Evolutionary conservation across 352 stramenopile species (phyloP).

Genomic region (Paralagenidium karlingii): DNA sequence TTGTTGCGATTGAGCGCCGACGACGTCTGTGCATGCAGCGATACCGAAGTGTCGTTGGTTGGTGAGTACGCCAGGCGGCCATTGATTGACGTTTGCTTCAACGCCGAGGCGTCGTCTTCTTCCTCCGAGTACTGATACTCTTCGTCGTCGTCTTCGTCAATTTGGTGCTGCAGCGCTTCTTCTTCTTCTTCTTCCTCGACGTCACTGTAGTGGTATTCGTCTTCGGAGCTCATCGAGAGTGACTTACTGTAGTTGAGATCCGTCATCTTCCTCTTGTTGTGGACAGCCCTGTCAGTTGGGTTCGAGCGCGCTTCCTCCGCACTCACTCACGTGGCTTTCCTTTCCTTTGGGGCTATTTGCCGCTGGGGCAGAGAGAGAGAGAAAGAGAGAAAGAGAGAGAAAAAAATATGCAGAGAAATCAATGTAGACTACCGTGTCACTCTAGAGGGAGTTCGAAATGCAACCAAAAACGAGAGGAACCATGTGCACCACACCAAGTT

Average conservation of each 20-base stretch:
- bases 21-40: slow-evolving; percentile 9
- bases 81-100: slow-evolving; percentile 8
- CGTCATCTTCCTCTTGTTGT: not conserved
- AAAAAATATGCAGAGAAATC: not conserved
- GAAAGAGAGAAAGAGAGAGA: too few relatives aligned
- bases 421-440: too few relatives aligned
- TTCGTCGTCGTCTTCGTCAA: slow-evolving; percentile 1
- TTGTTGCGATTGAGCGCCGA: slow-evolving; percentile 19
- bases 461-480: too few relatives aligned
- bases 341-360: too few relatives aligned
- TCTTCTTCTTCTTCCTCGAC: slow-evolving; percentile 43
- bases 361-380: too few relatives aligned
- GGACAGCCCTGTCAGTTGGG: not conserved
- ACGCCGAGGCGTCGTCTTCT: slow-evolving; percentile 22
- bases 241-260: not conserved
- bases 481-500: too few relatives aligned
- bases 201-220: slow-evolving; percentile 80
- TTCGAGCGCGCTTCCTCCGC: not conserved
- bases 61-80: slow-evolving; percentile 4
- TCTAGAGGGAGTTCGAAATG: too few relatives aligned
- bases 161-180: too few relatives aligned
- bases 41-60: slow-evolving; percentile 13
- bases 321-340: not conserved
- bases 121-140: slow-evolving; percentile 10
- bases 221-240: slow-evolving; percentile 39